A percentile compares a stretch with the other conserved stretches of the same genome.
Conservation (phyloP, 1,284 basidiomycete genomes). For the Rhodotorula sp. region DNA sequence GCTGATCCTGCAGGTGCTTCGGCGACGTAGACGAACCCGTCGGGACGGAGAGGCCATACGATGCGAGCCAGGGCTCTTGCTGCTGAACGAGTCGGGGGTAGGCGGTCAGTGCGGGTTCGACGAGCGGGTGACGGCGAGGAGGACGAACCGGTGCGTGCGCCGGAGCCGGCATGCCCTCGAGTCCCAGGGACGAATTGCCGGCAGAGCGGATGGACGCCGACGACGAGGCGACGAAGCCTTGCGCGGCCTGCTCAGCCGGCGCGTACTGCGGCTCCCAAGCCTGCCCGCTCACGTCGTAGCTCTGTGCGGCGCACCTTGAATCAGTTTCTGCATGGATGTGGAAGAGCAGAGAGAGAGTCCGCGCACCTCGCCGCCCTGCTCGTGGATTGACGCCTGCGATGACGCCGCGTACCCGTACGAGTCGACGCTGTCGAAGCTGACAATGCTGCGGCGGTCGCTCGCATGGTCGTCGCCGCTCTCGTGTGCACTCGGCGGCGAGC, state of each 20-base stretch:
- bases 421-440: conserved; percentile 15
- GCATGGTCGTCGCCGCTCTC: conserved; percentile 3
- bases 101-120: background rate
- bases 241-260: background rate
- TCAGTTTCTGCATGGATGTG: too few relatives aligned
- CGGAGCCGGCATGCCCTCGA: background rate
- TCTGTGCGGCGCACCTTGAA: background rate
- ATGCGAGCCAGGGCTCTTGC: conserved; percentile 17
- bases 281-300: background rate
- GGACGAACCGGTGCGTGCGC: background rate
- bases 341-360: background rate
- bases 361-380: background rate
- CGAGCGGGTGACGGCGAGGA: background rate
- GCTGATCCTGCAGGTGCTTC: background rate
- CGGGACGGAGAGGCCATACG: conserved; percentile 12
- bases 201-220: background rate
- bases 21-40: background rate
- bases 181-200: background rate
- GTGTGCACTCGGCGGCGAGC: background rate
- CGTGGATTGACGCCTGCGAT: background rate
- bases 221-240: background rate
- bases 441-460: conserved; percentile 7
- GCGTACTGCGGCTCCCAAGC: background rate
- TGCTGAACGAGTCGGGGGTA: background rate
- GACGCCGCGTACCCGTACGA: background rate